phyloP scores from a whole-genome alignment of 345 rosid genomes.

The Combretum micranthum region DNA sequence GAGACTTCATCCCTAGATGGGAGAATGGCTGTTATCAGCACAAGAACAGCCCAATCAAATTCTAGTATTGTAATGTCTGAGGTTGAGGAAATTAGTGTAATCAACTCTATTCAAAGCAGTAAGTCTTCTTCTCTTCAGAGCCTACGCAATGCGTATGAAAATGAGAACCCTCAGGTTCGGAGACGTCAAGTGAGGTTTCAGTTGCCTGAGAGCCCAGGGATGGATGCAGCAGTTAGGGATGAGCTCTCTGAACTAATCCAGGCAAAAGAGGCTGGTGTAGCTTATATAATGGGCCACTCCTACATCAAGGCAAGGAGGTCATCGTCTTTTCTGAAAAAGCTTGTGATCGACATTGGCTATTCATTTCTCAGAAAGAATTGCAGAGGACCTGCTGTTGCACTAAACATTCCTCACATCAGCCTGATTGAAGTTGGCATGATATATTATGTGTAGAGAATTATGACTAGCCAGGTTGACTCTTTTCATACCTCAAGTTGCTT shows the following conservation, averaged over 20 bases:
- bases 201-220: conserved; percentile 43
- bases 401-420: conserved; percentile 87
- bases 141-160: conserved; percentile 57
- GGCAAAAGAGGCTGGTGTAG: conserved; percentile 88
- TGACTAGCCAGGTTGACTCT: too few species aligned
- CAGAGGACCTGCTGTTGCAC: conserved; percentile 87
- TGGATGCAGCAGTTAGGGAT: conserved; percentile 70
- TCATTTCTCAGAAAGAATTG: conserved; percentile 94
- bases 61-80: conserved; percentile 46
- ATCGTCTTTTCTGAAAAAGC: conserved; percentile 60
- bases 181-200: conserved; percentile 61
- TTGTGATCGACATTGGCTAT: conserved; percentile 67
- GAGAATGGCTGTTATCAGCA: conserved; percentile 91
- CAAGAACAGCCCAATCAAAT: conserved; percentile 41
- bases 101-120: conserved; percentile 54
- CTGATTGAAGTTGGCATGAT: conserved; percentile 96
- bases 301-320: conserved; percentile 78
- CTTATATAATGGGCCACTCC: conserved; percentile 84
- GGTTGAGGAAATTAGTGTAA: conserved; percentile 32
- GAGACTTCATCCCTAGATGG: conserved; percentile 74
- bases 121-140: conserved; percentile 65
- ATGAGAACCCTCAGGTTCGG: conserved; percentile 52
- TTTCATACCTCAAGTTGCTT: too few species aligned
- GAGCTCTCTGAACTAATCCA: conserved; percentile 70
- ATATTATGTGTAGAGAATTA: conserved; percentile 53